Evolutionary conservation across 306 rosid species (phyloP).

Genomic region (Cyamopsis tetragonoloba): DNA sequence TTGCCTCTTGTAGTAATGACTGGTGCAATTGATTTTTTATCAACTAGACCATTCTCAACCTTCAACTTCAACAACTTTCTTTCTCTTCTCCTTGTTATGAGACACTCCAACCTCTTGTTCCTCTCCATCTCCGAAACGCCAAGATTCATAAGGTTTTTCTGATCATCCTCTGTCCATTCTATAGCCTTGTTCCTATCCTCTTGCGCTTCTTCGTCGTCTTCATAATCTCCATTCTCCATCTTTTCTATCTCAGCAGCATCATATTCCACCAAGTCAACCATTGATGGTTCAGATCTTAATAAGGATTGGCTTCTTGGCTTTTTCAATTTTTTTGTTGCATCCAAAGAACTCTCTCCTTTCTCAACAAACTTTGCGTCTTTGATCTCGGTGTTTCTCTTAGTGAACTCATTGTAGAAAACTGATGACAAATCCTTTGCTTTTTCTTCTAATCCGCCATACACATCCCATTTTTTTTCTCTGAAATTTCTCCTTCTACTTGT

Average conservation of each 20-base stretch:
- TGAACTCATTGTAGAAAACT: conserved; percentile 19
- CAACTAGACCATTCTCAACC: conserved; percentile 34
- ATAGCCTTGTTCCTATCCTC: conserved; percentile 51
- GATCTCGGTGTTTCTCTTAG: background rate
- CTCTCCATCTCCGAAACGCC: conserved; percentile 83
- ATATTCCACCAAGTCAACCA: conserved; percentile 16
- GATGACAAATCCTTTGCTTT: conserved; percentile 13
- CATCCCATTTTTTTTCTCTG: conserved; percentile 38
- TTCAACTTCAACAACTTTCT: conserved; percentile 39
- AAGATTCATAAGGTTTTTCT: conserved; percentile 64
- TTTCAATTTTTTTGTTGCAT: background rate
- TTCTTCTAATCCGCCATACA: conserved; percentile 28
- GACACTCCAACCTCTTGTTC: conserved; percentile 68
- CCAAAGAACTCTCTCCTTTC: conserved; percentile 32
- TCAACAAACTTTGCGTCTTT: background rate
- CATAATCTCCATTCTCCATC: conserved; percentile 38
- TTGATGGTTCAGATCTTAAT: conserved; percentile 37
- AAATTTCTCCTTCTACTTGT: conserved; percentile 51
- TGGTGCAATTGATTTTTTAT: conserved; percentile 39
- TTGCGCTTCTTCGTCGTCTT: conserved; percentile 37
- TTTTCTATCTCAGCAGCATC: conserved; percentile 7
- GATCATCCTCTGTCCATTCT: conserved; percentile 88
- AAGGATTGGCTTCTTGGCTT: conserved; percentile 5
- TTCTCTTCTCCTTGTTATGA: conserved; percentile 69
- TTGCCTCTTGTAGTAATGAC: conserved; percentile 27